Evolutionary conservation across 495 filamentous ascomycete genomes (phyloP), one percentile per base, ranked within the genome.

Genomic region (Penicillium dipodomyicola): DNA sequence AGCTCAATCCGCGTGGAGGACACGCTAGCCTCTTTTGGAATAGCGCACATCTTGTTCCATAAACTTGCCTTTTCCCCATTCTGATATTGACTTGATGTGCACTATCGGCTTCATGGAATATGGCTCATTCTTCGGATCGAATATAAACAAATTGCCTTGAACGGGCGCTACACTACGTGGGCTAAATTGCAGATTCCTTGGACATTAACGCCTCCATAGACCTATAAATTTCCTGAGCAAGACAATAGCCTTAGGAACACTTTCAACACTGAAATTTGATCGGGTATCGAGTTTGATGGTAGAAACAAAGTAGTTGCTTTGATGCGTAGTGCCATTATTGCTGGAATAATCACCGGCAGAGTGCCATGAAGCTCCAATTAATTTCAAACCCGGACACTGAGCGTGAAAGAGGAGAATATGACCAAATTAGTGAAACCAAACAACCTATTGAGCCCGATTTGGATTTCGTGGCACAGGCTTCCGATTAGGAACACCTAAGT

Each of bases 381-480:
- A 43, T 27, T 42, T 52, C 37, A 32, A 8, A 32, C 14, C 23
- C 27, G 27, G 23, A 19, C 14, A 17, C 29, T 52, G 5, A 17
- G 12, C 25, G 17, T 32, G 25, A 33, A 33, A 30, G 14, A 22
- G 14, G 25, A 19, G 22, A 15, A 6, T 14, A 33, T 33, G 20
- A 39, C 15, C 27, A 49, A 22, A 15, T 7, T 14, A 49, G 29
- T 20, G 29, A 11, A 17, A 17, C 27, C 4, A 52, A 9, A 52
- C 14, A 6, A 30, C 19, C n/a, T 14, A 30, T 20, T 42, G 29
- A 33, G 14, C 11, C 9, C 5, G 45, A 23, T 30, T 43, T 27
- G 69, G 56, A 40, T 63, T 73, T n/a, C 65, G 62, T 14, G 72
- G 74, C n/a, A 77, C 70, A 5, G 74, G 74, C 47, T 77, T 77